Conservation (phyloP, 768 basidiomycete species). For the Hebeloma cylindrosporum region DNA sequence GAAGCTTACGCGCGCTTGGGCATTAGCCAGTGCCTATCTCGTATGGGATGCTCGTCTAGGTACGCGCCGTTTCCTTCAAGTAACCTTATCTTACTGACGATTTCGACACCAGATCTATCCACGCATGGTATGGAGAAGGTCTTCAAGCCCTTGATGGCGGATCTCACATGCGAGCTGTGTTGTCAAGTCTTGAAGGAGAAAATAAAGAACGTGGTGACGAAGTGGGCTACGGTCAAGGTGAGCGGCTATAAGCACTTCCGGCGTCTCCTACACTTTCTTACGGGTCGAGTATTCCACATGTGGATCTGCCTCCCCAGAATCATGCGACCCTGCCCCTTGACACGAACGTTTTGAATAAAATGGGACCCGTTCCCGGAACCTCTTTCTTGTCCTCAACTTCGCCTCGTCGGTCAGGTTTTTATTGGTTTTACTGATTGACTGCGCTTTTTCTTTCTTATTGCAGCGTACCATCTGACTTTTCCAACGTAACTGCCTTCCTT, state of each 20-base stretch:
- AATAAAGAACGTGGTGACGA: slow-evolving; percentile 45
- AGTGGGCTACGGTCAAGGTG: slow-evolving; percentile 61
- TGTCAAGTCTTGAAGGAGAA: slow-evolving; percentile 41
- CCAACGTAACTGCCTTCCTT: too few species aligned
- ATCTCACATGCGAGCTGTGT: slow-evolving; percentile 48
- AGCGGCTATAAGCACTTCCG: slow-evolving; percentile 1
- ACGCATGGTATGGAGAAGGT: slow-evolving; percentile 46
- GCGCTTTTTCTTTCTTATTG: too few species aligned
- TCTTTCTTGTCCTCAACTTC: too few species aligned
- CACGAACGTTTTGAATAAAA: too few species aligned
- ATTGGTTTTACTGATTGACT: too few species aligned
- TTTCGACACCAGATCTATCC: slow-evolving; percentile 43
- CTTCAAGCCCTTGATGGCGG: slow-evolving; percentile 48
- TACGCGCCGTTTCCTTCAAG: slow-evolving; percentile 31
- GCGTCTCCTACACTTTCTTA: slow-evolving; percentile 9
- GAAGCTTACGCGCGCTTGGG: slow-evolving; percentile 30
- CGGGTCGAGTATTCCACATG: slow-evolving; percentile 13
- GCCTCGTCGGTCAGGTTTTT: too few species aligned
- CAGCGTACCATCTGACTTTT: too few species aligned
- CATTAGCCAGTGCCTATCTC: slow-evolving; percentile 26
- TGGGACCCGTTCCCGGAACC: too few species aligned
- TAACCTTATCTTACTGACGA: slow-evolving; percentile 30
- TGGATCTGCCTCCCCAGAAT: too few species aligned
- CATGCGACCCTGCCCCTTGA: too few species aligned
- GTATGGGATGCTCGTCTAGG: slow-evolving; percentile 30